Evolutionary conservation across 2,329 filamentous ascomycete species (phyloP), one percentile per base, ranked within the genome.

Genomic region (Fonsecaea erecta): DNA sequence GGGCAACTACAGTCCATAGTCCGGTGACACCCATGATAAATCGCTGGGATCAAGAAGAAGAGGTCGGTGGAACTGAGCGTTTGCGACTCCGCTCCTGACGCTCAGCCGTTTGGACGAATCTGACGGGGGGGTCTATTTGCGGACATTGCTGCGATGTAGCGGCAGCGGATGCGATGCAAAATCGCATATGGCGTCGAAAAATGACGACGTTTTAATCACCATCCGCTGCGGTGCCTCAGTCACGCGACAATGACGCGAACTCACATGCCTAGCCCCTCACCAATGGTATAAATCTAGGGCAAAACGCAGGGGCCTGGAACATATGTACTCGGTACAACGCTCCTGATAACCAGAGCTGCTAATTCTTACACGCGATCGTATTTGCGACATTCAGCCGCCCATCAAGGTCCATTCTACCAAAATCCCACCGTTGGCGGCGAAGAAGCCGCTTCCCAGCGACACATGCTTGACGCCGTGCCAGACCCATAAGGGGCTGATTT

Each of bases 1-100:
- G 95, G 79, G 97, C 92, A 70, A 98, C 84, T 59, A 99, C 92
- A 69, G 92, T 94, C 95, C 95, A 99, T 70, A 99, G 91, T 70
- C 93, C 93, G 75, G 94, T 97, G 70, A 99, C 95, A 88, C 95
- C 95, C 95, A 99, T 99, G 52, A 14, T 55, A 37, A 53, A 30
- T 24, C 3, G 21, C 6, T 2, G 43, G 28, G 32, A 30, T 16
- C 34, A 37, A 37, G 14, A 21, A 28, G 28, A 26, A 14, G 24
- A 7, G 11, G 28, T 2, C 18, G 28, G n/a, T 30, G 12, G 26
- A 21, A 46, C 21, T 14, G 51, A 30, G 14, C 34, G 32, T 26
- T 8, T 0, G 32, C n/a, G 53, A 40, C 34, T 28, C 21, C 12
- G 53, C 32, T 24, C 26, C 30, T 18, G 12, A 21, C 28, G 32